These are phyloP conservation scores for Spencermartinsiella ligniputridi DNA, from an alignment of 1,139 yeast species.

Conservation along the genomic window DNA sequence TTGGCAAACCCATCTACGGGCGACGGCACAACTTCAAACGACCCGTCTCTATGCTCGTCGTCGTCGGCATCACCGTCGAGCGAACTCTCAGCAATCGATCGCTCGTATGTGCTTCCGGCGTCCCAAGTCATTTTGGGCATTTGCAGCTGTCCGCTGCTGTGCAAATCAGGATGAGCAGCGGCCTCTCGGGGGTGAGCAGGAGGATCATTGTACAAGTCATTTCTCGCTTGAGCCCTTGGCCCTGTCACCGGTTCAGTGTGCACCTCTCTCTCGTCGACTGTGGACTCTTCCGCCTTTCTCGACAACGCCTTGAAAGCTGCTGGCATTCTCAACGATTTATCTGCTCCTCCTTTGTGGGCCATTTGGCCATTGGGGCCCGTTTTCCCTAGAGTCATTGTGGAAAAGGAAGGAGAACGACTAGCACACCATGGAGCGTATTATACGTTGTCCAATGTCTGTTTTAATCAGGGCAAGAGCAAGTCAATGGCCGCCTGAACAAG, in stretches of 20 bases:
- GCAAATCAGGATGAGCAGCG: background rate
- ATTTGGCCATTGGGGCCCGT: no score
- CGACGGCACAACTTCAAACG: background rate
- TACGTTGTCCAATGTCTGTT: no score
- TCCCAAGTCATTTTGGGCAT: background rate
- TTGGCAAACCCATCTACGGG: background rate
- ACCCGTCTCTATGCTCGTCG: background rate
- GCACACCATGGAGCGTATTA: no score
- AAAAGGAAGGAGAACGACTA: no score
- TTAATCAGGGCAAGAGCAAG: no score
- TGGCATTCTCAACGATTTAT: slow-evolving; percentile 11
- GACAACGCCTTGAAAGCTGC: slow-evolving; percentile 10
- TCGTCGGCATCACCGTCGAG: background rate
- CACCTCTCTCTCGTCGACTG: no score
- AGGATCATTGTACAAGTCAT: background rate
- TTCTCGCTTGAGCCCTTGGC: background rate
- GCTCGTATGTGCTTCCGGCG: background rate
- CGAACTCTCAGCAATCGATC: background rate
- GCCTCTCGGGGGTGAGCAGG: background rate
- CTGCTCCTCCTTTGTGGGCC: background rate
- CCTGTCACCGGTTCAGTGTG: no score
- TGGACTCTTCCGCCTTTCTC: no score
- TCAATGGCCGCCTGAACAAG: no score
- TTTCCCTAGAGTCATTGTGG: no score
- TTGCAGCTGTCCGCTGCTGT: background rate